Evolutionary conservation across 352 stramenopile species (phyloP).

Genomic region (Phytophthora ohioensis): DNA sequence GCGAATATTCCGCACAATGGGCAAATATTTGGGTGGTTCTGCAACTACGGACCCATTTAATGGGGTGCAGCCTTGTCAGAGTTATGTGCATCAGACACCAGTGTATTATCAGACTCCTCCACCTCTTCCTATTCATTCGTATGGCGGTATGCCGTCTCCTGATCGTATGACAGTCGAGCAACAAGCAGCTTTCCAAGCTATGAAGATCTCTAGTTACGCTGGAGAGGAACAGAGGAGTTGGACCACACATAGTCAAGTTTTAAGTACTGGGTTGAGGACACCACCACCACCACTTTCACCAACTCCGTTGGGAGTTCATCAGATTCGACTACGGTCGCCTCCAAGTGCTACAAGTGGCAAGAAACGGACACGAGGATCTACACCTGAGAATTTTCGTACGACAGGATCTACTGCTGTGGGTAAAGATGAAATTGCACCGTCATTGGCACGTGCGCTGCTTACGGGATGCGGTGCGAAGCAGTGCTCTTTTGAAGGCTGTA

Average conservation of each 20-base stretch:
- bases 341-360: conserved; percentile 38
- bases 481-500: conserved; percentile 72
- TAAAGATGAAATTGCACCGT: conserved; percentile 50
- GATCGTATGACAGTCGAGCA: conserved; percentile 41
- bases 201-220: conserved; percentile 45
- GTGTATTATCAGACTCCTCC: conserved; percentile 24
- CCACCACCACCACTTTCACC: conserved; percentile 2
- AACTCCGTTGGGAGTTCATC: conserved; percentile 14
- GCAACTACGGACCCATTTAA: neutral
- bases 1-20: conserved; percentile 59
- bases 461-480: conserved; percentile 70
- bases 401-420: conserved; percentile 22
- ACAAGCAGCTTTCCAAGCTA: conserved; percentile 46
- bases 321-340: conserved; percentile 29
- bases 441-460: conserved; percentile 48
- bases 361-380: conserved; percentile 51
- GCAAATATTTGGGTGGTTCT: conserved; percentile 52
- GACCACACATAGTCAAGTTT: conserved; percentile 18
- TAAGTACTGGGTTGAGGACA: conserved; percentile 5
- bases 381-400: neutral
- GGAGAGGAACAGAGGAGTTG: conserved; percentile 36
- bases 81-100: conserved; percentile 18
- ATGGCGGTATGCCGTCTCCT: conserved; percentile 32
- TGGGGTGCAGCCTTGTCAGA: neutral
- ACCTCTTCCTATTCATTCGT: conserved; percentile 4